Conservation (phyloP, 768 basidiomycete genomes). For the Suillus variegatus region DNA sequence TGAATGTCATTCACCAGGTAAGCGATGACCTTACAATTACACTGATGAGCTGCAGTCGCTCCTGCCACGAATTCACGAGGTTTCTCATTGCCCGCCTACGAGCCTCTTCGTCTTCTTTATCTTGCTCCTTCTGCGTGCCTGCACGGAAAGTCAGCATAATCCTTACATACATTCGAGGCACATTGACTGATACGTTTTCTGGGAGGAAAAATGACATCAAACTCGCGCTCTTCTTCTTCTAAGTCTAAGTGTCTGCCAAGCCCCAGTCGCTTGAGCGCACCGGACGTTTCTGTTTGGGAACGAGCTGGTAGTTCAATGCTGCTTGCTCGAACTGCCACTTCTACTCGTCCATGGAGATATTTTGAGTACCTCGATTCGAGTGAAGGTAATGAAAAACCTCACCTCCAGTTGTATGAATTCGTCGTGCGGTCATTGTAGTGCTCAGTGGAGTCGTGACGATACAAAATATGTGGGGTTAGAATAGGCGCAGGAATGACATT, state of each 20-base stretch:
- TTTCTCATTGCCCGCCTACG: slow-evolving; percentile 47
- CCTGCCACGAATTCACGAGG: slow-evolving; percentile 63
- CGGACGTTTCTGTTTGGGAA: slow-evolving; percentile 19
- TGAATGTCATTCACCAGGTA: neutral
- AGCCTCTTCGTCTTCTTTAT: slow-evolving; percentile 47
- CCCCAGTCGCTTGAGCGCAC: slow-evolving; percentile 26
- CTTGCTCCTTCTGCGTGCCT: slow-evolving; percentile 53
- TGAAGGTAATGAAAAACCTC: neutral
- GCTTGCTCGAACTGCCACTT: neutral
- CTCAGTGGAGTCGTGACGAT: neutral
- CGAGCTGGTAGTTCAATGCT: neutral
- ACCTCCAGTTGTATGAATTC: neutral
- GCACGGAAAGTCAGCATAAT: neutral
- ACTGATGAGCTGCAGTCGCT: slow-evolving; percentile 59
- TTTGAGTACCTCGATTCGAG: neutral
- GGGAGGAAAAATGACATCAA: slow-evolving; percentile 4
- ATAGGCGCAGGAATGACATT: neutral
- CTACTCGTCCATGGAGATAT: neutral
- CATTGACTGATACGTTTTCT: slow-evolving; percentile 21
- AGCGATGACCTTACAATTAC: slow-evolving; percentile 48
- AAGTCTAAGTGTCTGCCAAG: slow-evolving; percentile 11
- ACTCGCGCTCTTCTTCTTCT: slow-evolving; percentile 19
- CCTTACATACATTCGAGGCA: neutral
- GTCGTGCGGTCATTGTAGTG: slow-evolving; percentile 3
- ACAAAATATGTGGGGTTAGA: neutral